phyloP scores from a whole-genome alignment of 495 filamentous ascomycete genomes.

The Cercophora newfieldiana region DNA sequence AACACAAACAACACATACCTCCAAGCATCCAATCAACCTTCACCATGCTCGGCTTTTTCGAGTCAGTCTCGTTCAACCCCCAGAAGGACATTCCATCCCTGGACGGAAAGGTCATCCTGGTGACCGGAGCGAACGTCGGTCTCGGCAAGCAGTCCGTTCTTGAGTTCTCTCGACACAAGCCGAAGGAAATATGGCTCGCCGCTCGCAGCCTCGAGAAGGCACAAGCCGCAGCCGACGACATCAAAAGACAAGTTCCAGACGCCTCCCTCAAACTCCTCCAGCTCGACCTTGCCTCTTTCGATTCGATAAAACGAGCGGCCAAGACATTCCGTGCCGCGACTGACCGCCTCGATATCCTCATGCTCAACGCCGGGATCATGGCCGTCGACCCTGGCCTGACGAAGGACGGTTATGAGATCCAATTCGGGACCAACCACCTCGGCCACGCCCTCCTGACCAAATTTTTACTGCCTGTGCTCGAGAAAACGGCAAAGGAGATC shows the following conservation, averaged over 20 bases:
- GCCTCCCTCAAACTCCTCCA: constrained; percentile 30
- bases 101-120: constrained; percentile 57
- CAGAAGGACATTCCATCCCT: constrained; percentile 16
- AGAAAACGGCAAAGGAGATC: constrained; percentile 43
- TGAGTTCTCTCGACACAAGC: constrained; percentile 57
- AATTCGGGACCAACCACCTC: constrained; percentile 70
- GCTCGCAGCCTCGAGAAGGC: constrained; percentile 5
- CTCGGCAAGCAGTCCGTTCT: constrained; percentile 64
- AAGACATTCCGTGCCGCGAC: constrained; percentile 13
- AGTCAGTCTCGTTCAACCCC: constrained; percentile 5
- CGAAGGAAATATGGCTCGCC: constrained; percentile 60
- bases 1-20: neutral
- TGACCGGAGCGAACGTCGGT: constrained; percentile 66
- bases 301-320: constrained; percentile 32
- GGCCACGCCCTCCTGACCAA: constrained; percentile 66
- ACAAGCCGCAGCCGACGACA: constrained; percentile 13
- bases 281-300: constrained; percentile 39
- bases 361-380: constrained; percentile 70
- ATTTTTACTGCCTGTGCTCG: constrained; percentile 59
- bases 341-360: constrained; percentile 43
- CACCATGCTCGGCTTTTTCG: neutral
- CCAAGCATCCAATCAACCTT: neutral
- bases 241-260: constrained; percentile 13
- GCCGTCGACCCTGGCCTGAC: constrained; percentile 51
- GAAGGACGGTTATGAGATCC: constrained; percentile 65